Conservation (phyloP, 1,284 basidiomycete species). For the Marasmius fiardii region DNA sequence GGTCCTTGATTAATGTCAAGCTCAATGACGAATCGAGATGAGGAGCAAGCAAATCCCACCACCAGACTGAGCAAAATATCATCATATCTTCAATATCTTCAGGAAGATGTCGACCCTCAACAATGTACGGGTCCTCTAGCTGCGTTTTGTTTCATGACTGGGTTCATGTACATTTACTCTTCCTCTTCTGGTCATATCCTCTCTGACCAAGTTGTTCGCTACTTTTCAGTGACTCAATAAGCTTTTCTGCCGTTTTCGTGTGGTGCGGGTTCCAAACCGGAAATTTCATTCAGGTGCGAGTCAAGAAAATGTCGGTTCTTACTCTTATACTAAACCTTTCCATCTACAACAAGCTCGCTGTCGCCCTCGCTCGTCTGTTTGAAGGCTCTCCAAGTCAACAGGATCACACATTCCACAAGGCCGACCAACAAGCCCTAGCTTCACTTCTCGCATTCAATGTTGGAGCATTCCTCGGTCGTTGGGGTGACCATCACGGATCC, state of each 20-base stretch:
- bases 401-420: slow-evolving; percentile 44
- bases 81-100: background rate
- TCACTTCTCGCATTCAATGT: slow-evolving; percentile 56
- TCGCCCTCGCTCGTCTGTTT: slow-evolving; percentile 46
- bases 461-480: slow-evolving; percentile 40
- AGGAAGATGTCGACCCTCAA: slow-evolving; percentile 19
- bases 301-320: background rate
- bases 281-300: slow-evolving; percentile 59
- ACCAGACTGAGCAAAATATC: background rate
- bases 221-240: slow-evolving; percentile 58
- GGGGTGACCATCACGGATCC: slow-evolving; percentile 41
- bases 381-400: slow-evolving; percentile 29
- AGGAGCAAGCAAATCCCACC: no score
- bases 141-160: slow-evolving; percentile 25
- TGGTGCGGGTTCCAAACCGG: slow-evolving; percentile 90
- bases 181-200: background rate
- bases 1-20: no score
- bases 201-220: background rate
- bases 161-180: slow-evolving; percentile 19
- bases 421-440: slow-evolving; percentile 63
- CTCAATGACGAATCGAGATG: no score
- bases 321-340: slow-evolving; percentile 1
- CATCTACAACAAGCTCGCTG: slow-evolving; percentile 22
- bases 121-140: slow-evolving; percentile 18
- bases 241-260: slow-evolving; percentile 79